These are phyloP conservation scores for Hymenoscyphus fraxineus DNA, from an alignment of 2,329 filamentous ascomycete species.

Conservation along the genomic window DNA sequence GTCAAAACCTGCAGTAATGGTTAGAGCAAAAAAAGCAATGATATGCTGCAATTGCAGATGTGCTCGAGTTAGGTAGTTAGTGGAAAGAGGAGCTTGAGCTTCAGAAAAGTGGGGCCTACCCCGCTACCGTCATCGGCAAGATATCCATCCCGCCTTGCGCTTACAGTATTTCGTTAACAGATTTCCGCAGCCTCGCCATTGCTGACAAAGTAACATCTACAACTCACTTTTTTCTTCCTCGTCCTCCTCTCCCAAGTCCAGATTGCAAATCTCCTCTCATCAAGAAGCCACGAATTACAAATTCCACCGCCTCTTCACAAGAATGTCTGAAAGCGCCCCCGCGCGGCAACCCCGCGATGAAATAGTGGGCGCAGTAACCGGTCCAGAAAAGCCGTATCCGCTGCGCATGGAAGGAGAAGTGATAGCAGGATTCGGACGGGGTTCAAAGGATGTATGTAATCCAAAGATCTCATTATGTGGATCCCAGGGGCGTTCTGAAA, in stretches of 20 bases:
- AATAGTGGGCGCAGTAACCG: slow-evolving; percentile 68
- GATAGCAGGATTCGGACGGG: slow-evolving; percentile 88
- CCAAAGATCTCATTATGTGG: slow-evolving; percentile 13
- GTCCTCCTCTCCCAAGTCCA: background rate
- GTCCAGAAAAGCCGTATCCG: slow-evolving; percentile 76
- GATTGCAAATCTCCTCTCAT: background rate
- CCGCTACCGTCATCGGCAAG: background rate
- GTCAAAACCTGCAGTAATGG: too few relatives aligned
- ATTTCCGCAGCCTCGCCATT: background rate
- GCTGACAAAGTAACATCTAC: background rate
- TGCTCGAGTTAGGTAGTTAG: too few relatives aligned
- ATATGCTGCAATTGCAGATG: too few relatives aligned
- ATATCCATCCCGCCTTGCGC: background rate
- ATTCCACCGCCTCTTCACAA: background rate
- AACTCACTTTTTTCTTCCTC: background rate
- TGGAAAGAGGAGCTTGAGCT: background rate
- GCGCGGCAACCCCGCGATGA: slow-evolving; percentile 50
- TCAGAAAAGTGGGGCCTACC: background rate
- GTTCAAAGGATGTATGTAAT: slow-evolving; percentile 73
- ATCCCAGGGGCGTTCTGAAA: background rate
- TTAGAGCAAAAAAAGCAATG: too few relatives aligned
- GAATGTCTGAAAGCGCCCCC: slow-evolving; percentile 17
- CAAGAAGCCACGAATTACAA: background rate
- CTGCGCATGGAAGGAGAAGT: slow-evolving; percentile 81
- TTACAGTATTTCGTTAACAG: too few relatives aligned